These are phyloP conservation scores for Capsicum chinense DNA, from an alignment of 257 asterid species.

Conservation along the genomic window DNA sequence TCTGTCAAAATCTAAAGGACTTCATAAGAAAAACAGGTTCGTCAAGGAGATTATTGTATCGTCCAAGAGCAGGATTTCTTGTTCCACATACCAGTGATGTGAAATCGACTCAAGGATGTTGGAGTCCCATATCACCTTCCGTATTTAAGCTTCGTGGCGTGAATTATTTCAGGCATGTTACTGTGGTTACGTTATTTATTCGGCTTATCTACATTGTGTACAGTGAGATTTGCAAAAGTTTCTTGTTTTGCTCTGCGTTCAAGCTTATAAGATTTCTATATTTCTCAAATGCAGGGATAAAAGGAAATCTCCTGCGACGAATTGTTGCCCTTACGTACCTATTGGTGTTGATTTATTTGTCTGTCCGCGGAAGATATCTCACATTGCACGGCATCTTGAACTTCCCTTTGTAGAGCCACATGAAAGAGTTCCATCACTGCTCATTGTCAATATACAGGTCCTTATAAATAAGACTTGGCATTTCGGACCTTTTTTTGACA, in stretches of 20 bases:
- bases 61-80: constrained; percentile 59
- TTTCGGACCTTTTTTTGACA: not conserved
- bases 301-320: constrained; percentile 72
- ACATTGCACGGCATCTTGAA: constrained; percentile 74
- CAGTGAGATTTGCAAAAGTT: not conserved
- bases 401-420: constrained; percentile 59
- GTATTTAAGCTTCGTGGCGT: constrained; percentile 78
- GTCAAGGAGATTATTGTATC: constrained; percentile 50
- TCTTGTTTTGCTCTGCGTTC: not conserved
- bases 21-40: constrained; percentile 42
- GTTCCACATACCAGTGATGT: constrained; percentile 53
- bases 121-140: constrained; percentile 71
- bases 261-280: not conserved
- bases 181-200: not conserved
- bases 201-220: not conserved
- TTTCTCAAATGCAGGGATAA: constrained; percentile 62
- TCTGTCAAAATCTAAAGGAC: constrained; percentile 8
- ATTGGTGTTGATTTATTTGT: constrained; percentile 79
- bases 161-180: constrained; percentile 69
- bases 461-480: not conserved
- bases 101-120: constrained; percentile 56
- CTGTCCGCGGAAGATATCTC: constrained; percentile 67
- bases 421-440: constrained; percentile 64
- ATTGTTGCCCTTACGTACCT: constrained; percentile 69
- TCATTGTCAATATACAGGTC: constrained; percentile 84